Conservation (phyloP, 495 filamentous ascomycete species). For the Daldinia bambusicola region DNA sequence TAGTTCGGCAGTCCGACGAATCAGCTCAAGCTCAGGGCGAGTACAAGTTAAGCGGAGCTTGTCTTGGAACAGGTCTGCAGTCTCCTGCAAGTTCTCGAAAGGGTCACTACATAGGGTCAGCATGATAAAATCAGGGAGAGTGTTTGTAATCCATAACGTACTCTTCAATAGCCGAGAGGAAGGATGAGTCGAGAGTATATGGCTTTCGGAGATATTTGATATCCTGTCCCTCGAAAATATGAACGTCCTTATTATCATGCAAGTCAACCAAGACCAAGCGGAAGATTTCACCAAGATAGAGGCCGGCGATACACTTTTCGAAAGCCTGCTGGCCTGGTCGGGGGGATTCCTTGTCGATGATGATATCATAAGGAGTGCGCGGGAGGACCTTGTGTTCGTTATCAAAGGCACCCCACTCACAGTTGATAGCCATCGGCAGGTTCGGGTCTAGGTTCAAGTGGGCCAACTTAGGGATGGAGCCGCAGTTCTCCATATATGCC, state of each 20-base stretch:
- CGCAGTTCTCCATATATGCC: conserved; percentile 95
- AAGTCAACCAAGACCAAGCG: conserved; percentile 88
- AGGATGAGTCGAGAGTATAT: conserved; percentile 89
- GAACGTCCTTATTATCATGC: conserved; percentile 75
- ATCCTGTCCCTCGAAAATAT: conserved; percentile 87
- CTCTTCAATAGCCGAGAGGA: conserved; percentile 96
- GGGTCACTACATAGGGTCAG: conserved; percentile 70
- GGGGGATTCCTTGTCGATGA: conserved; percentile 92
- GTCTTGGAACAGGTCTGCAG: conserved; percentile 77
- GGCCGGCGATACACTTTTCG: conserved; percentile 97
- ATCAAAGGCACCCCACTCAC: conserved; percentile 98
- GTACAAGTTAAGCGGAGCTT: conserved; percentile 75
- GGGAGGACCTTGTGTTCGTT: conserved; percentile 95
- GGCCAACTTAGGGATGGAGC: conserved; percentile 91
- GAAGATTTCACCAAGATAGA: conserved; percentile 96
- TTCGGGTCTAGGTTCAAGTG: conserved; percentile 92
- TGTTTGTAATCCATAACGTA: conserved; percentile 48
- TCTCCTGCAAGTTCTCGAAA: conserved; percentile 92
- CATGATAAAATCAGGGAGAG: conserved; percentile 2
- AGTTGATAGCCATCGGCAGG: conserved; percentile 97
- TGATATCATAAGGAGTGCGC: conserved; percentile 82
- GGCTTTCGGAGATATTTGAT: conserved; percentile 79
- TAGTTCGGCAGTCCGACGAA: conserved; percentile 87
- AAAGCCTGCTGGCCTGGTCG: conserved; percentile 95
- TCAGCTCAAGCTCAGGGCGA: conserved; percentile 81